phyloP scores from a whole-genome alignment of 306 rosid species.

The Trifolium subterraneum region DNA sequence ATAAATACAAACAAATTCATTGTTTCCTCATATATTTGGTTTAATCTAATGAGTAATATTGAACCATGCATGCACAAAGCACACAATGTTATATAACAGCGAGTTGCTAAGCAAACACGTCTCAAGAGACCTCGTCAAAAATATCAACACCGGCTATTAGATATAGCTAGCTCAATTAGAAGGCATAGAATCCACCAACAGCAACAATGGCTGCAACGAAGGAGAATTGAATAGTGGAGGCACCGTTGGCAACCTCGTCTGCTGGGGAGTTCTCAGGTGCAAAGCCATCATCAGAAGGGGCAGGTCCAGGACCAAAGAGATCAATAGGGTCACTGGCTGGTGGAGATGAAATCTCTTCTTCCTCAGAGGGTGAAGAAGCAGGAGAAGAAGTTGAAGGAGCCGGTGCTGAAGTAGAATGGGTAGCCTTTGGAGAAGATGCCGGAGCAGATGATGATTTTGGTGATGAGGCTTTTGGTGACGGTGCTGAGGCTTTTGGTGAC shows the following conservation, averaged over 20 bases:
- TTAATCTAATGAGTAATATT: slow-evolving; percentile 13
- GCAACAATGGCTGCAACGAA: not conserved
- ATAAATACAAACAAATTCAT: not conserved
- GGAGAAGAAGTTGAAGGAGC: slow-evolving; percentile 31
- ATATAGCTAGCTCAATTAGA: slow-evolving; percentile 36
- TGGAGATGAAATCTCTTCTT: slow-evolving; percentile 47
- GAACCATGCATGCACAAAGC: slow-evolving; percentile 11
- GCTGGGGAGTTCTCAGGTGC: not conserved
- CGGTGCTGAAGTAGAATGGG: not conserved
- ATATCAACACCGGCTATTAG: not conserved
- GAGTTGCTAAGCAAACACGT: not conserved
- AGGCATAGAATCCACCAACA: slow-evolving; percentile 24
- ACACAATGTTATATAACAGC: not conserved
- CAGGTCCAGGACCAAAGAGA: slow-evolving; percentile 35
- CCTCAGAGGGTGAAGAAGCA: slow-evolving; percentile 39
- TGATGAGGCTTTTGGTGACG: not conserved
- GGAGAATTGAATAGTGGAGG: slow-evolving; percentile 15
- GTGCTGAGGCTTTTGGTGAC: slow-evolving; percentile 47
- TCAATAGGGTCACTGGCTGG: slow-evolving; percentile 54
- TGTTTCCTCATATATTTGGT: not conserved
- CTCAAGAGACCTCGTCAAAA: not conserved
- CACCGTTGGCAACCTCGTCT: not conserved
- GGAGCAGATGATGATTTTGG: not conserved
- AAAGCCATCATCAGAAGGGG: not conserved
- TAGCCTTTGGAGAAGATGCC: not conserved